Percentiles rank a stretch among this genome's conserved stretches.
Evolutionary conservation across 202 grass and related monocot genomes (phyloP).

Genomic region (Musa balbisiana): DNA sequence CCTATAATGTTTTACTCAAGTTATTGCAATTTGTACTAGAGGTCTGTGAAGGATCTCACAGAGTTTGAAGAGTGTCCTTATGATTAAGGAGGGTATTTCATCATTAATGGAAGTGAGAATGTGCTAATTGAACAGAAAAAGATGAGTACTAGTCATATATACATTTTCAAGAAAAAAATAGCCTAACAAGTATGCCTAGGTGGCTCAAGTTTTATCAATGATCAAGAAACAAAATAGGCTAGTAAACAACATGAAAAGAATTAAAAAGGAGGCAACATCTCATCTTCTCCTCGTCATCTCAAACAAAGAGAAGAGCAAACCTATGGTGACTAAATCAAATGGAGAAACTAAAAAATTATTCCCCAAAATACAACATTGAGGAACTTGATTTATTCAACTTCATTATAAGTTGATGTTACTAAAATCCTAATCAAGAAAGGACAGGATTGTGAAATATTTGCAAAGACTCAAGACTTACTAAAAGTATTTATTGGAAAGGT

Average conservation of each 20-base stretch:
- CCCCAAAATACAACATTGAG: conserved; percentile 87
- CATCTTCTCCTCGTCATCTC: too few relatives aligned
- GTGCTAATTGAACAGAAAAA: conserved; percentile 32
- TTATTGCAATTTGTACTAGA: conserved; percentile 82
- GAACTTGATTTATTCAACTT: conserved; percentile 86
- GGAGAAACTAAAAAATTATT: conserved; percentile 93
- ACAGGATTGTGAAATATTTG: conserved; percentile 89
- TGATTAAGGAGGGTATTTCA: conserved; percentile 92
- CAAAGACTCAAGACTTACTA: conserved; percentile 68
- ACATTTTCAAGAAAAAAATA: too few relatives aligned
- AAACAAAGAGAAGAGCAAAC: too few relatives aligned
- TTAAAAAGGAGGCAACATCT: too few relatives aligned
- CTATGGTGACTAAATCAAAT: conserved; percentile 96
- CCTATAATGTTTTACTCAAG: conserved; percentile 89
- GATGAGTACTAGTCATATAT: too few relatives aligned
- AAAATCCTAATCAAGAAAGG: conserved; percentile 91
- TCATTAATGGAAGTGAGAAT: conserved; percentile 96
- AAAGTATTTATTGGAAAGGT: conserved; percentile 99
- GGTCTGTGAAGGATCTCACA: conserved; percentile 77
- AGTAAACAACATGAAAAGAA: too few relatives aligned
- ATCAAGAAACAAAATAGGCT: too few relatives aligned
- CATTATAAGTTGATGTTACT: conserved; percentile 79
- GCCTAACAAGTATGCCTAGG: too few relatives aligned
- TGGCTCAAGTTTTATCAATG: too few relatives aligned
- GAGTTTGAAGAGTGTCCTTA: conserved; percentile 92